These are phyloP conservation scores for Alternaria incomplexa DNA, from an alignment of 2,329 filamentous ascomycete species.

Conservation along the genomic window DNA sequence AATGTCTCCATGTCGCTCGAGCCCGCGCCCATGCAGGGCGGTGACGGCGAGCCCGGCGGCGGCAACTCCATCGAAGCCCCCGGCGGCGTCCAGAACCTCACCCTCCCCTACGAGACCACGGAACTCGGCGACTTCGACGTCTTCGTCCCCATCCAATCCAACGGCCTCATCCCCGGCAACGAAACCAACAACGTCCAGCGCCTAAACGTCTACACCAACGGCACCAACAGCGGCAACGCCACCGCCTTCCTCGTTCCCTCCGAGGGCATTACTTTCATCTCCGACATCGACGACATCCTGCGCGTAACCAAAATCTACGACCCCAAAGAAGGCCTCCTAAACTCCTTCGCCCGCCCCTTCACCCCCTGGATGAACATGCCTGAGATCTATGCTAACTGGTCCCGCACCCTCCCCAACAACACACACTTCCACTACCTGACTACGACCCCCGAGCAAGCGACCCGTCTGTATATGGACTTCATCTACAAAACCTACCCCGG, in stretches of 20 bases:
- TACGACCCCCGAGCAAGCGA: constrained; percentile 78
- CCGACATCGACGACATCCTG: constrained; percentile 81
- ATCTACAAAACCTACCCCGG: constrained; percentile 80
- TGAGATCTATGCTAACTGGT: constrained; percentile 78
- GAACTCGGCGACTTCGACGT: constrained; percentile 73
- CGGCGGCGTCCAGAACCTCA: constrained; percentile 68
- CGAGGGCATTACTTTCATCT: constrained; percentile 73
- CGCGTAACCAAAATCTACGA: constrained; percentile 82
- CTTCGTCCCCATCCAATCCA: constrained; percentile 68
- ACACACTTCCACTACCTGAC: constrained; percentile 84
- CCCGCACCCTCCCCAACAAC: constrained; percentile 63
- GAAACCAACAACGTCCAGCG: constrained; percentile 69
- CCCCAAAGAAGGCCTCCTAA: constrained; percentile 75
- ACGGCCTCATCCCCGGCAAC: constrained; percentile 65
- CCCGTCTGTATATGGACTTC: constrained; percentile 78
- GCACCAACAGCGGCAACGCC: constrained; percentile 70
- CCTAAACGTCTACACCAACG: constrained; percentile 71
- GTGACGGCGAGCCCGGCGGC: constrained; percentile 56
- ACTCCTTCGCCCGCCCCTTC: constrained; percentile 76
- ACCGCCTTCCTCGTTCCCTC: constrained; percentile 78
- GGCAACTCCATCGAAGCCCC: constrained; percentile 59
- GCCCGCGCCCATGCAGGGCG: constrained; percentile 63
- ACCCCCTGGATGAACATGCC: constrained; percentile 81
- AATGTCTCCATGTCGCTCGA: constrained; percentile 69
- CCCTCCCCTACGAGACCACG: constrained; percentile 70